Percentiles rank a stretch among this genome's conserved stretches.
phyloP scores from a whole-genome alignment of 2,329 filamentous ascomycete genomes.

The Ceratocystis cacaofunesta region DNA sequence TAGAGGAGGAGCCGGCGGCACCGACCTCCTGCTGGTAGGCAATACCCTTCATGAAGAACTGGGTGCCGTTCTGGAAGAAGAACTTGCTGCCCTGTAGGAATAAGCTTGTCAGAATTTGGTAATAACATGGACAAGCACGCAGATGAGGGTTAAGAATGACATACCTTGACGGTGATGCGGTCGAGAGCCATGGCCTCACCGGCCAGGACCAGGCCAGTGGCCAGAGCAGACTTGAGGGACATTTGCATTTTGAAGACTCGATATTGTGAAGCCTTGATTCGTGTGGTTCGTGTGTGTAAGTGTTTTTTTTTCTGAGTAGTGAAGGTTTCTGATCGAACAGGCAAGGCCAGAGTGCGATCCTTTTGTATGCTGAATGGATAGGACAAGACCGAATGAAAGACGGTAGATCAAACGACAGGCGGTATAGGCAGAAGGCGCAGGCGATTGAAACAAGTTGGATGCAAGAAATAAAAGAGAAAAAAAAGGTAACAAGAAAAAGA shows the following conservation, averaged over 20 bases:
- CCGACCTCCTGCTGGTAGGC: conserved; percentile 79
- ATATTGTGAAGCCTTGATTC: background rate
- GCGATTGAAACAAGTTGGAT: conserved; percentile 1
- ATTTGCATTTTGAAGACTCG: conserved; percentile 22
- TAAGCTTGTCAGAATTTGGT: background rate
- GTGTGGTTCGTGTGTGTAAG: background rate
- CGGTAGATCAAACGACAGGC: conserved; percentile 13
- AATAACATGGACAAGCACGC: background rate
- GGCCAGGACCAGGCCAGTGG: conserved; percentile 30
- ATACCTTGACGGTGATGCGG: conserved; percentile 56
- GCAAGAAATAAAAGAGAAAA: background rate
- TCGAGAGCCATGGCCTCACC: conserved; percentile 33
- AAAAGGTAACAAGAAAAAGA: conserved; percentile 6
- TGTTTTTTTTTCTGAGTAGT: background rate
- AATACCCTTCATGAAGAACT: conserved; percentile 74
- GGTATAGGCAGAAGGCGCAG: background rate
- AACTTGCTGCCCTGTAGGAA: conserved; percentile 57
- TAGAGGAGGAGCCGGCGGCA: conserved; percentile 36
- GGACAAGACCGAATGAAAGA: conserved; percentile 10
- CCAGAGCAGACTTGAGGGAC: conserved; percentile 20
- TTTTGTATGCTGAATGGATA: conserved; percentile 6
- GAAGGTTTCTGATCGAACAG: background rate
- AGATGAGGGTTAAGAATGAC: background rate
- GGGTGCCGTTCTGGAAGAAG: conserved; percentile 62
- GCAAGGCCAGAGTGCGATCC: background rate